Percentiles rank a stretch among this genome's conserved stretches.
These are phyloP conservation scores for Pestalotiopsis sp. DNA, from an alignment of 2,329 filamentous ascomycete species.

Conservation along the genomic window DNA sequence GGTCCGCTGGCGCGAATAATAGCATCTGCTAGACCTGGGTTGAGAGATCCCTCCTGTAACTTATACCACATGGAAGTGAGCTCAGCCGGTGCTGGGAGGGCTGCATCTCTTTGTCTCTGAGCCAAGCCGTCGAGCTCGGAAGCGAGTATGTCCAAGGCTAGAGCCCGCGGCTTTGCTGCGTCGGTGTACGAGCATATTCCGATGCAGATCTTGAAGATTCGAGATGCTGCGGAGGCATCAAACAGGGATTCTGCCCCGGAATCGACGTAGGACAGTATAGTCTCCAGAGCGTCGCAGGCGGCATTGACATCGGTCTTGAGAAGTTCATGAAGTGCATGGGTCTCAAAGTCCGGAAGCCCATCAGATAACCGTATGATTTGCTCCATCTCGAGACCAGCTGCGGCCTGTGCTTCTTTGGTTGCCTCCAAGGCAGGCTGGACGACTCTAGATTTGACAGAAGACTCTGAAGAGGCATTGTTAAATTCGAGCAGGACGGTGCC, in stretches of 20 bases:
- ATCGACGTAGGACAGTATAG: slow-evolving; percentile 28
- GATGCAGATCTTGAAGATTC: slow-evolving; percentile 46
- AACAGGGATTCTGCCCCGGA: slow-evolving; percentile 22
- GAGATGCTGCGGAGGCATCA: slow-evolving; percentile 15
- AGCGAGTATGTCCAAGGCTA: slow-evolving; percentile 51
- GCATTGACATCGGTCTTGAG: slow-evolving; percentile 43
- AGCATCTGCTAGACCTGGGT: slow-evolving; percentile 52
- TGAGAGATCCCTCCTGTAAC: slow-evolving; percentile 41
- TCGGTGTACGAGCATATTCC: slow-evolving; percentile 39
- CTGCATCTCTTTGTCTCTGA: slow-evolving; percentile 16
- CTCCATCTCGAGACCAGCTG: slow-evolving; percentile 3
- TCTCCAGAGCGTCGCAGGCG: slow-evolving; percentile 43
- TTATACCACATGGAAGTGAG: slow-evolving; percentile 44
- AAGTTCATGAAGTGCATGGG: slow-evolving; percentile 38
- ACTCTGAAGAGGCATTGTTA: background rate
- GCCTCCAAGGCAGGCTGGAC: background rate
- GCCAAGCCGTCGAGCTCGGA: slow-evolving; percentile 45
- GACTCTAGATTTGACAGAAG: background rate
- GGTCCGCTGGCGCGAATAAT: slow-evolving; percentile 50
- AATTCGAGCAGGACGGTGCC: background rate
- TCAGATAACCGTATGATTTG: slow-evolving; percentile 12
- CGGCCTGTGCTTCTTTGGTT: slow-evolving; percentile 14
- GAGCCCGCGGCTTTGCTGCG: slow-evolving; percentile 47
- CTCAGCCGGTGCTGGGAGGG: slow-evolving; percentile 34
- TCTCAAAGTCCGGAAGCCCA: slow-evolving; percentile 28